Evolutionary conservation across 352 stramenopile species (phyloP).

Genomic region (Phytophthora palmivora): DNA sequence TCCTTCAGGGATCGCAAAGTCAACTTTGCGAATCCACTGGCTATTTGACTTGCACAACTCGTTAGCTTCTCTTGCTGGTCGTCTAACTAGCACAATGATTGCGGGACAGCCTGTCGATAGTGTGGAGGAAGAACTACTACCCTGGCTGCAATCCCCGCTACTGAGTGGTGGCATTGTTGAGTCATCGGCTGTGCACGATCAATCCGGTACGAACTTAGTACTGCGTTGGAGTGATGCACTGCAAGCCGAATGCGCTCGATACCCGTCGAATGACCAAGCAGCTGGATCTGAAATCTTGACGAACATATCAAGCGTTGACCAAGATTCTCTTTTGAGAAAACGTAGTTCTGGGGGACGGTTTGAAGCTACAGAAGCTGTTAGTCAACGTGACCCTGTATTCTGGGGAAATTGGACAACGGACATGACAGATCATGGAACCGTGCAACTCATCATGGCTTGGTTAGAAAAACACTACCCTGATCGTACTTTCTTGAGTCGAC

Average conservation of each 20-base stretch:
- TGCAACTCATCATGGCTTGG: conserved; percentile 75
- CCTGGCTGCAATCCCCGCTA: conserved; percentile 85
- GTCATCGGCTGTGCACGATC: conserved; percentile 5
- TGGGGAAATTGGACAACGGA: conserved; percentile 63
- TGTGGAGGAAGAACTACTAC: conserved; percentile 83
- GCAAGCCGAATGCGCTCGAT: conserved; percentile 39
- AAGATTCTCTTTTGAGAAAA: conserved; percentile 23
- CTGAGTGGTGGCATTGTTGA: conserved; percentile 72
- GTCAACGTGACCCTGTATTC: conserved; percentile 56
- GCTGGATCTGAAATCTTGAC: conserved; percentile 10
- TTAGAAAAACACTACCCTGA: conserved; percentile 79
- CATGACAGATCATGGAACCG: conserved; percentile 62
- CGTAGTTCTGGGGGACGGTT: conserved; percentile 25
- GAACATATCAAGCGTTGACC: conserved; percentile 12
- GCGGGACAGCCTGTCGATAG: conserved; percentile 76
- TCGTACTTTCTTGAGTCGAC: conserved; percentile 76
- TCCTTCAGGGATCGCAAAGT: conserved; percentile 75
- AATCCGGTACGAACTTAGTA: conserved; percentile 2
- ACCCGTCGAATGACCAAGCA: conserved; percentile 25
- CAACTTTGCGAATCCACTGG: conserved; percentile 85
- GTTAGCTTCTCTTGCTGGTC: conserved; percentile 70
- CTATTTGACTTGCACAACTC: conserved; percentile 84
- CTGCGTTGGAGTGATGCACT: conserved; percentile 52
- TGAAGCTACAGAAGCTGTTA: conserved; percentile 20
- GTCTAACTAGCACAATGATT: conserved; percentile 78